Percentiles rank a stretch among this genome's conserved stretches.
Conservation (phyloP, 2,329 filamentous ascomycete genomes). For the Penicillium sp. region DNA sequence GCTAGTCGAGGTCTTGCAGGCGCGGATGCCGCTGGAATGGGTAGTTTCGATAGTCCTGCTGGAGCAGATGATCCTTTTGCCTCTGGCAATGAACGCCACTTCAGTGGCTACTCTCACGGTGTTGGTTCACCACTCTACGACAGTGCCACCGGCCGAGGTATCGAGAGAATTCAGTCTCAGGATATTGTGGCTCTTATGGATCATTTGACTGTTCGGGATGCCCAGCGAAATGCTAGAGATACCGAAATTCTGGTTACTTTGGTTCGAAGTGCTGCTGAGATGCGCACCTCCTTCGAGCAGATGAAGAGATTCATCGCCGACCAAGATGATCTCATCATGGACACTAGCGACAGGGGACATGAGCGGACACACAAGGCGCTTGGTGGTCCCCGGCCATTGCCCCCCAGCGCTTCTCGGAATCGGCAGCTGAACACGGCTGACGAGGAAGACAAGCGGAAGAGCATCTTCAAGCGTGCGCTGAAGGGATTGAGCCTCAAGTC, state of each 20-base stretch:
- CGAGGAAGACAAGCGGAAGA: conserved; percentile 76
- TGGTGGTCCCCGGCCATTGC: conserved; percentile 81
- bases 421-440: conserved; percentile 53
- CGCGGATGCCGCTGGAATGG: conserved; percentile 53
- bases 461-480: conserved; percentile 90
- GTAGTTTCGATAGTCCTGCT: conserved; percentile 50
- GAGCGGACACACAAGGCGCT: conserved; percentile 82
- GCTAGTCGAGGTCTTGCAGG: conserved; percentile 53
- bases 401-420: conserved; percentile 62
- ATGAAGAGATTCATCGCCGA: conserved; percentile 90
- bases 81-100: conserved; percentile 59
- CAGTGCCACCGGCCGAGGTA: conserved; percentile 78
- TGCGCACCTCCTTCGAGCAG: conserved; percentile 94
- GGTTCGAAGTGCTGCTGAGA: conserved; percentile 90
- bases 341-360: conserved; percentile 81
- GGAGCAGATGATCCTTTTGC: conserved; percentile 66
- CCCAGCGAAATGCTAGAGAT: conserved; percentile 90
- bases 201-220: conserved; percentile 94
- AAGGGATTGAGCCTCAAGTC: conserved; percentile 87
- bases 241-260: conserved; percentile 95
- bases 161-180: conserved; percentile 90
- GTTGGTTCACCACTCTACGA: conserved; percentile 90
- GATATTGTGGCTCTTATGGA: conserved; percentile 98
- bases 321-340: conserved; percentile 85
- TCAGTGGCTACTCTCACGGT: conserved; percentile 89